Conservation (phyloP, 2,329 filamentous ascomycete species). For the Trichoderma sp. region DNA sequence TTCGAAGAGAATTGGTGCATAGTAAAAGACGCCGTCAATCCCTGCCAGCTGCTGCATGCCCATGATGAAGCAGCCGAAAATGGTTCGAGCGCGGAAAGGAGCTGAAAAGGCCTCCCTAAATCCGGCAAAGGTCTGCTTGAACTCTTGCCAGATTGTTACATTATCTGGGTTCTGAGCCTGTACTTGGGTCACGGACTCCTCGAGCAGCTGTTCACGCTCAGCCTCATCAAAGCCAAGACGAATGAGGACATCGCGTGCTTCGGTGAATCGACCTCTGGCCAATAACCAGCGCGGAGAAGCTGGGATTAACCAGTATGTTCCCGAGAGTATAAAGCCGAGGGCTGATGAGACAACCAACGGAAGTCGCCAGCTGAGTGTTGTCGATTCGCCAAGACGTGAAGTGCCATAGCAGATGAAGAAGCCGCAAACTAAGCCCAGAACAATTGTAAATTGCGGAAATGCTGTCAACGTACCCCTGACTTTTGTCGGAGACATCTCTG, state of each 20-base stretch:
- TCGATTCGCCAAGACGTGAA: constrained; percentile 46
- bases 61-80: constrained; percentile 61
- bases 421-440: constrained; percentile 55
- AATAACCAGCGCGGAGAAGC: constrained; percentile 62
- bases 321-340: constrained; percentile 36
- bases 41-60: constrained; percentile 63
- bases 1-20: constrained; percentile 62
- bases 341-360: constrained; percentile 51
- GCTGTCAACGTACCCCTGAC: constrained; percentile 57
- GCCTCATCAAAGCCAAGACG: constrained; percentile 50
- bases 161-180: neutral
- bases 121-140: constrained; percentile 38
- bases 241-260: constrained; percentile 48
- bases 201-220: constrained; percentile 47
- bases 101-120: constrained; percentile 43
- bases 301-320: constrained; percentile 47
- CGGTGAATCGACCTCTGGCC: constrained; percentile 45
- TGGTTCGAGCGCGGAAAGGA: constrained; percentile 50
- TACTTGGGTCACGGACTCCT: constrained; percentile 35
- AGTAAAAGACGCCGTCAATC: constrained; percentile 65
- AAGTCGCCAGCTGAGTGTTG: constrained; percentile 59
- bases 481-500: constrained; percentile 60
- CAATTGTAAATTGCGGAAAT: constrained; percentile 57
- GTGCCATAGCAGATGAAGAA: constrained; percentile 67
- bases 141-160: constrained; percentile 38